These are phyloP conservation scores for Phialophora macrospora DNA, from an alignment of 2,329 filamentous ascomycete genomes.

Conservation along the genomic window DNA sequence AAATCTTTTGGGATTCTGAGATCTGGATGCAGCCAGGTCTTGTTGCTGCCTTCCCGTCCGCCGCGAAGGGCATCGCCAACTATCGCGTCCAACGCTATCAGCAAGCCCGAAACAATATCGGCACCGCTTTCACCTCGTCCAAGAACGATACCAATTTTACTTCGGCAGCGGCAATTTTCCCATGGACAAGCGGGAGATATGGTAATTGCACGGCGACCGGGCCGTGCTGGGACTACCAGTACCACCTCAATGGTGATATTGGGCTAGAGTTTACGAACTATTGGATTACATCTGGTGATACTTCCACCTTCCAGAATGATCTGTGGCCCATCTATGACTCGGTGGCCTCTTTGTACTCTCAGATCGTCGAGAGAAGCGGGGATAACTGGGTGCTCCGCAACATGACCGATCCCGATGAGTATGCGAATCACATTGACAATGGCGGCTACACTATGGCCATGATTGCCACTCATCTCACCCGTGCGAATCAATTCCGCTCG, in stretches of 20 bases:
- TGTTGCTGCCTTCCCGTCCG: slow-evolving; percentile 66
- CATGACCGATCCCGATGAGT: slow-evolving; percentile 75
- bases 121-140: slow-evolving; percentile 61
- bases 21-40: slow-evolving; percentile 72
- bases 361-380: slow-evolving; percentile 65
- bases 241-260: slow-evolving; percentile 73
- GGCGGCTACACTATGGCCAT: slow-evolving; percentile 71
- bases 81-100: slow-evolving; percentile 64
- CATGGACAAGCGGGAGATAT: slow-evolving; percentile 70
- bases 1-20: slow-evolving; percentile 70
- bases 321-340: slow-evolving; percentile 69
- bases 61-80: slow-evolving; percentile 66
- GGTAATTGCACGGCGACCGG: slow-evolving; percentile 71
- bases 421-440: slow-evolving; percentile 69
- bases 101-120: slow-evolving; percentile 65
- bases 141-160: slow-evolving; percentile 65
- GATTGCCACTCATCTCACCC: slow-evolving; percentile 60
- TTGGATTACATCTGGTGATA: slow-evolving; percentile 64
- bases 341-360: slow-evolving; percentile 64
- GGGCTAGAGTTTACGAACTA: slow-evolving; percentile 66
- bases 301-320: slow-evolving; percentile 58
- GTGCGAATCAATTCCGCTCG: slow-evolving; percentile 63
- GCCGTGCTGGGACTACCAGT: slow-evolving; percentile 72
- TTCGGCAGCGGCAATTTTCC: slow-evolving; percentile 64
- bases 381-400: slow-evolving; percentile 61